A percentile compares a stretch with the other conserved stretches of the same genome.
These are phyloP conservation scores for Neostapfia colusana DNA, from an alignment of 176 grass and related monocot genomes.

Conservation along the genomic window DNA sequence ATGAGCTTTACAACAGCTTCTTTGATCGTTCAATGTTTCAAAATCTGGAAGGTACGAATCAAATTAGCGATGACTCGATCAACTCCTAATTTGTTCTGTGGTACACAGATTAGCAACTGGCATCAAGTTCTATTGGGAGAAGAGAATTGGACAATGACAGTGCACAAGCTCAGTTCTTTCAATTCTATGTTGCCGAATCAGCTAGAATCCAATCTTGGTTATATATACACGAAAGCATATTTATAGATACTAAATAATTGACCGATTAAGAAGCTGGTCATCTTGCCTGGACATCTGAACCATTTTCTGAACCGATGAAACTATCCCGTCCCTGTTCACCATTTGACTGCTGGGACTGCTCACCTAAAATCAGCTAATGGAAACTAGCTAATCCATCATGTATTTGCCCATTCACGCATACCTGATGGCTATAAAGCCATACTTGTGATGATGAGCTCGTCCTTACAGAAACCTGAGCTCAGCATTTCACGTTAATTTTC, in stretches of 20 bases:
- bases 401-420: no score
- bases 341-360: background rate
- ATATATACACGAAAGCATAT: background rate
- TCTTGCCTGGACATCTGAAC: background rate
- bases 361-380: background rate
- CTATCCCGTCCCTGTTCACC: background rate
- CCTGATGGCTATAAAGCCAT: background rate
- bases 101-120: background rate
- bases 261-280: slow-evolving; percentile 6
- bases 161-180: background rate
- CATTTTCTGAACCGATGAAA: background rate
- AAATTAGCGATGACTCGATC: background rate
- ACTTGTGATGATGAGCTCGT: slow-evolving; percentile 22
- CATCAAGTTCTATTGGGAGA: background rate
- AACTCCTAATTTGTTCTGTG: background rate
- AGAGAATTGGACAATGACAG: background rate
- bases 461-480: slow-evolving; percentile 19
- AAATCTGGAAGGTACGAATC: background rate
- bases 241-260: background rate
- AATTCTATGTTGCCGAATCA: slow-evolving; percentile 14
- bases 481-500: background rate
- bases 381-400: background rate
- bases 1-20: background rate
- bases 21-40: background rate
- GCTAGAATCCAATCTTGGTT: background rate